phyloP scores from a whole-genome alignment of 164 flowering plant species.

The Chloranthus sessilifolius region DNA sequence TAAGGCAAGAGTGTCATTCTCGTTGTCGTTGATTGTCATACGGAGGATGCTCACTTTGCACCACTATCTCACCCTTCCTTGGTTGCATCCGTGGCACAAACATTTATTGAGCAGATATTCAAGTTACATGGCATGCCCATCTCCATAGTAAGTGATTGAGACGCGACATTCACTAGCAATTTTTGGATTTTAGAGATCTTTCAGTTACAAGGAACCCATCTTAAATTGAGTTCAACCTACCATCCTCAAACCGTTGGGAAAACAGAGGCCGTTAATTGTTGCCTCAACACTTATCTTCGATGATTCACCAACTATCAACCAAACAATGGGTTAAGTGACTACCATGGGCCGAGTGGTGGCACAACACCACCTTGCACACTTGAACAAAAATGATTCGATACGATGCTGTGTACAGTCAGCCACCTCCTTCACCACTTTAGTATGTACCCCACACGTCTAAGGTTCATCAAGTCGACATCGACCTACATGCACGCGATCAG shows the following conservation, averaged over 20 bases:
- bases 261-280: too few species aligned
- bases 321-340: too few species aligned
- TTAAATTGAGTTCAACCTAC: constrained; percentile 5
- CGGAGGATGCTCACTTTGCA: not conserved
- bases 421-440: not conserved
- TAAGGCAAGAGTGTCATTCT: not conserved
- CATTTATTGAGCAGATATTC: not conserved
- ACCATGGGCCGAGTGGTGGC: not conserved
- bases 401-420: not conserved
- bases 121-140: too few species aligned
- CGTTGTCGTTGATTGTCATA: constrained; percentile 5
- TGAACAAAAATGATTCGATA: not conserved
- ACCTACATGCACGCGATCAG: not conserved
- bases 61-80: not conserved
- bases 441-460: not conserved
- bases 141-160: not conserved
- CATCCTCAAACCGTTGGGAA: too few species aligned
- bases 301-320: not conserved
- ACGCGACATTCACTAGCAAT: not conserved
- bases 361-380: not conserved
- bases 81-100: not conserved
- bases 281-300: not conserved
- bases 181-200: too few species aligned
- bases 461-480: not conserved
- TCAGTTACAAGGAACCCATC: not conserved